These are phyloP conservation scores for Bipolaris cookei DNA, from an alignment of 2,329 filamentous ascomycete genomes.

Conservation along the genomic window DNA sequence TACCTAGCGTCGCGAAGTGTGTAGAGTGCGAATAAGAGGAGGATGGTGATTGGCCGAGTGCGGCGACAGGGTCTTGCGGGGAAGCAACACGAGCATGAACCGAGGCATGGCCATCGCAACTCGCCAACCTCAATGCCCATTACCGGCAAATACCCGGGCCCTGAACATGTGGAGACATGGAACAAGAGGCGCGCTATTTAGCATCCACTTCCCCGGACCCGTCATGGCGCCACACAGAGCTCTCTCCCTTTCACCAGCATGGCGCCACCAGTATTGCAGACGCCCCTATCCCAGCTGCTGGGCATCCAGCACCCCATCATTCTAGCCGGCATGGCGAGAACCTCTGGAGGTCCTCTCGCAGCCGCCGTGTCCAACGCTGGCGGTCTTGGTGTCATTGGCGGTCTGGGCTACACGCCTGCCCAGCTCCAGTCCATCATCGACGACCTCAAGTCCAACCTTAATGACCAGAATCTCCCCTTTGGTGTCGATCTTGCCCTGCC, in stretches of 20 bases:
- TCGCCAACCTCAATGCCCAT: conserved; percentile 14
- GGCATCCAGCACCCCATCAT: conserved; percentile 87
- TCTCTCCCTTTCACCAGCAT: conserved; percentile 27
- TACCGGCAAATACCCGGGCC: no score
- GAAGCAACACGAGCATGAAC: no score
- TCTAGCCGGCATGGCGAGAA: conserved; percentile 91
- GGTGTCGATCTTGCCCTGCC: conserved; percentile 91
- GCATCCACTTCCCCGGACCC: conserved; percentile 31
- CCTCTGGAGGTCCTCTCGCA: conserved; percentile 54
- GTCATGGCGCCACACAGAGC: conserved; percentile 17
- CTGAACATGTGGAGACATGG: no score
- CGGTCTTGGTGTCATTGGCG: conserved; percentile 69
- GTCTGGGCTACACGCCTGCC: conserved; percentile 59
- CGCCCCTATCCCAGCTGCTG: conserved; percentile 63
- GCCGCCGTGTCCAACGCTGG: conserved; percentile 74
- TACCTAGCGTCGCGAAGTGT: no score
- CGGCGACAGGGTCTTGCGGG: no score
- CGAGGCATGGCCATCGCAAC: neutral
- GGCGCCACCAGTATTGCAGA: conserved; percentile 44
- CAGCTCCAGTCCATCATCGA: conserved; percentile 81
- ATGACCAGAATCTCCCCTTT: conserved; percentile 74
- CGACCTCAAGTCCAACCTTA: conserved; percentile 80
- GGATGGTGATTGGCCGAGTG: no score
- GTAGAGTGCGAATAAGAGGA: no score
- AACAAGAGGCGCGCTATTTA: conserved; percentile 27